phyloP scores from a whole-genome alignment of 257 asterid species.

The Solanum chilense region DNA sequence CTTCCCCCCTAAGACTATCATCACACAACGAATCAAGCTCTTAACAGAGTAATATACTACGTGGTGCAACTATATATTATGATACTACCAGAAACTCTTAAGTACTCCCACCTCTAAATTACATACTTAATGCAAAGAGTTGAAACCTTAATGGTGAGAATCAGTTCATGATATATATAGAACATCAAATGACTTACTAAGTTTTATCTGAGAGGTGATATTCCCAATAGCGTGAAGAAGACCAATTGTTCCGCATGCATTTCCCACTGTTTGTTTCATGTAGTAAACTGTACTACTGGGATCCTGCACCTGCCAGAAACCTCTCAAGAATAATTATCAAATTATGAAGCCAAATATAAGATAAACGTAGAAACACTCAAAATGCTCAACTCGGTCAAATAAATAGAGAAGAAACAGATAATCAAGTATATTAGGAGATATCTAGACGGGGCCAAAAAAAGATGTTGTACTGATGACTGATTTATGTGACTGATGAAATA shows the following conservation, averaged over 20 bases:
- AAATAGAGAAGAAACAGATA: not conserved
- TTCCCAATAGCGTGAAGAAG: conserved; percentile 96
- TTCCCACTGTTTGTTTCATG: conserved; percentile 95
- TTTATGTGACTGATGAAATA: not conserved
- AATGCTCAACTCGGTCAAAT: not conserved
- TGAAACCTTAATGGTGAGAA: not conserved
- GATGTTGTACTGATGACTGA: not conserved
- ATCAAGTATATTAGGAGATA: not conserved
- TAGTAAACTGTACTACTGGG: conserved; percentile 59
- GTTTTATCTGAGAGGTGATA: conserved; percentile 77
- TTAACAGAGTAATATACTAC: not conserved
- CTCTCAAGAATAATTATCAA: not conserved
- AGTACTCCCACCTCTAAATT: not conserved
- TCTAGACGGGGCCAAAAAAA: not conserved
- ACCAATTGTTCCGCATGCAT: conserved; percentile 96
- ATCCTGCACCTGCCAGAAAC: conserved; percentile 34
- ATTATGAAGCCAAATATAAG: not conserved
- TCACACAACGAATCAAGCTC: not conserved
- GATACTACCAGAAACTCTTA: not conserved
- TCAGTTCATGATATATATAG: not conserved
- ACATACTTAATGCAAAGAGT: not conserved
- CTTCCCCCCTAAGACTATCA: not conserved
- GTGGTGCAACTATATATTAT: not conserved
- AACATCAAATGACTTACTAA: conserved; percentile 38
- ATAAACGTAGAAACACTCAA: not conserved